A percentile compares a stretch with the other conserved stretches of the same genome.
Evolutionary conservation across 2,329 filamentous ascomycete species (phyloP).

Genomic region (Hirsutella thompsonii): DNA sequence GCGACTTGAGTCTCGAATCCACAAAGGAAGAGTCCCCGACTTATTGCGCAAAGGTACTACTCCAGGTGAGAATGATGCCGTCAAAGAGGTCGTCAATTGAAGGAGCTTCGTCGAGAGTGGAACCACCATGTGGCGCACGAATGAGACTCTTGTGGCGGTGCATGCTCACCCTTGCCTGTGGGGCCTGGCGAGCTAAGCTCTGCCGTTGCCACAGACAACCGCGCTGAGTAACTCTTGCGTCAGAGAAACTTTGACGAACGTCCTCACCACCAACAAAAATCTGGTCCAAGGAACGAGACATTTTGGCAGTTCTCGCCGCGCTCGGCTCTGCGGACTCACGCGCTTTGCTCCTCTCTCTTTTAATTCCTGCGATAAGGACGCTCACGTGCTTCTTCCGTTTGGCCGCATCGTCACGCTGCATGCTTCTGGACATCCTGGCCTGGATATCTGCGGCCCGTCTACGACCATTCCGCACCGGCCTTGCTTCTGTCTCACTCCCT

Average conservation of each 20-base stretch:
- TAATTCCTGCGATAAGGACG: too few species aligned
- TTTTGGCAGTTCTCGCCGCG: neutral
- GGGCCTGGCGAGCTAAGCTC: neutral
- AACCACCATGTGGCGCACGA: neutral
- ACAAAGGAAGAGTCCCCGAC: neutral
- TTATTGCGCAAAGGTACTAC: too few species aligned
- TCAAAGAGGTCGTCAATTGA: too few species aligned
- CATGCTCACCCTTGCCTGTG: neutral
- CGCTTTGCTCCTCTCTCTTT: neutral
- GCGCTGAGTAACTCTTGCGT: slow-evolving; percentile 16
- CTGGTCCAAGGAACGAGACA: neutral
- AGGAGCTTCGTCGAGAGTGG: too few species aligned
- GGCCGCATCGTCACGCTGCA: neutral
- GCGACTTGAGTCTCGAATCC: neutral
- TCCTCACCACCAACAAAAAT: slow-evolving; percentile 5
- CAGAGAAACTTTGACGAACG: slow-evolving; percentile 11
- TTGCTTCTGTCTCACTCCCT: slow-evolving; percentile 2
- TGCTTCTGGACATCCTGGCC: too few species aligned
- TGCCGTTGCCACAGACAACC: slow-evolving; percentile 27
- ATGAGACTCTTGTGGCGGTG: neutral
- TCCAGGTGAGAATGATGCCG: too few species aligned
- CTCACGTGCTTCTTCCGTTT: too few species aligned
- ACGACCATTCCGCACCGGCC: neutral
- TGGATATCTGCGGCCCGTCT: slow-evolving; percentile 3
- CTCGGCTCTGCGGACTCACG: slow-evolving; percentile 4